phyloP scores from a whole-genome alignment of 352 stramenopile species.

The Globisporangium yorkense region DNA sequence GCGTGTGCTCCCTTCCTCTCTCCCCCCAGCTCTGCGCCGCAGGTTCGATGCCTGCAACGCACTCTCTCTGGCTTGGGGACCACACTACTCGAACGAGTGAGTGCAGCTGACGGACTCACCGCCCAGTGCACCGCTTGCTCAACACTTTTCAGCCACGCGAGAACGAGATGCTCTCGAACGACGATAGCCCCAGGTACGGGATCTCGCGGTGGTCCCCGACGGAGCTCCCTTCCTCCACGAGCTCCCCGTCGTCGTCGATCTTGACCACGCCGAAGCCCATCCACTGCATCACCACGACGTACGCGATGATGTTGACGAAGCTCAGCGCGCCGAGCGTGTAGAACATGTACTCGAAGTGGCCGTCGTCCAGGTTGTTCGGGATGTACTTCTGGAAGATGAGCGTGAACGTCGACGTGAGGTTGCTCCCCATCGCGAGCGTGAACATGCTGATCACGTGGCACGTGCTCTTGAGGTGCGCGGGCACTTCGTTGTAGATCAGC shows the following conservation, averaged over 20 bases:
- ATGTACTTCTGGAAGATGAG: slow-evolving; percentile 78
- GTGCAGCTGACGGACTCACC: too few relatives aligned
- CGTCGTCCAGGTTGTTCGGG: slow-evolving; percentile 61
- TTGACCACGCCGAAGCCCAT: slow-evolving; percentile 86
- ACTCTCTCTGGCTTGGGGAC: too few relatives aligned
- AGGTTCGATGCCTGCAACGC: too few relatives aligned
- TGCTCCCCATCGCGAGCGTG: slow-evolving; percentile 85
- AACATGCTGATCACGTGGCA: slow-evolving; percentile 87
- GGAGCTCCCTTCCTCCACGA: slow-evolving; percentile 8
- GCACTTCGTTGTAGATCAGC: slow-evolving; percentile 85
- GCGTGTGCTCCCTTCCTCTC: too few relatives aligned
- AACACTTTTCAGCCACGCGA: slow-evolving; percentile 4
- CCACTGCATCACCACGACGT: slow-evolving; percentile 77
- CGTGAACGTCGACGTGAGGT: slow-evolving; percentile 86
- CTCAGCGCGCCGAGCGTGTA: slow-evolving; percentile 74
- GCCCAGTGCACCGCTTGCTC: too few relatives aligned
- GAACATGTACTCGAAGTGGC: slow-evolving; percentile 89
- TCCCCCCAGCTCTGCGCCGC: too few relatives aligned
- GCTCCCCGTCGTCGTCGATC: slow-evolving; percentile 62
- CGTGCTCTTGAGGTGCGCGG: slow-evolving; percentile 83
- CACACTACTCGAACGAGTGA: neutral
- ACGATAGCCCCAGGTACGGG: slow-evolving; percentile 22
- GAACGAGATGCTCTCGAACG: slow-evolving; percentile 72
- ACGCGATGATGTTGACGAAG: slow-evolving; percentile 65
- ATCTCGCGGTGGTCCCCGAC: slow-evolving; percentile 1